Conservation (phyloP, 2,329 filamentous ascomycete genomes). For the Pyrenophora tritici-repentis region DNA sequence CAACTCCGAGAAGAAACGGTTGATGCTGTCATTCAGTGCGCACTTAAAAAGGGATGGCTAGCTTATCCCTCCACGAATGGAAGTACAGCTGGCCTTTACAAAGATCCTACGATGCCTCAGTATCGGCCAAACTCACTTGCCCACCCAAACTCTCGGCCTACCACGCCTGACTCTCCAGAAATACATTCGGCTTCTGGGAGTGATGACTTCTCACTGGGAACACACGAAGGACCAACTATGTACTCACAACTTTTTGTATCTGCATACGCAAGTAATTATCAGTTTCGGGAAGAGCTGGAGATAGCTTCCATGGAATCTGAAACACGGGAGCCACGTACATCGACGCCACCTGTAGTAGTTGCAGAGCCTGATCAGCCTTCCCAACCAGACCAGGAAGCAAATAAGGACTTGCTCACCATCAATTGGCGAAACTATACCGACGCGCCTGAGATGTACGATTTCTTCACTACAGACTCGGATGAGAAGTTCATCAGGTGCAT, state of each 20-base stretch:
- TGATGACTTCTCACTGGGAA: slow-evolving; percentile 4
- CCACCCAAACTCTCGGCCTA: background rate
- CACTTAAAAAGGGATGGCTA: slow-evolving; percentile 25
- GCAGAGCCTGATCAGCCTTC: background rate
- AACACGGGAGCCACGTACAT: background rate
- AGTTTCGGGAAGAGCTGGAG: background rate
- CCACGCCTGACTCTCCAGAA: slow-evolving; percentile 1
- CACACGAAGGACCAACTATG: background rate
- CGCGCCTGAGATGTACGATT: slow-evolving; percentile 19
- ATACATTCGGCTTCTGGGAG: slow-evolving; percentile 5
- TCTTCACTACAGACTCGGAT: slow-evolving; percentile 11
- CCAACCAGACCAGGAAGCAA: background rate
- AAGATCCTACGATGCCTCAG: slow-evolving; percentile 70
- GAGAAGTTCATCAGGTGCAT: slow-evolving; percentile 1
- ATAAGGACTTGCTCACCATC: background rate
- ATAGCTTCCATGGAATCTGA: background rate
- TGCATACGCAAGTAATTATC: slow-evolving; percentile 1
- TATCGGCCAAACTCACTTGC: slow-evolving; percentile 63
- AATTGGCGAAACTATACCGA: slow-evolving; percentile 20
- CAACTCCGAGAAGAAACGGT: slow-evolving; percentile 30
- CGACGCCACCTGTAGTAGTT: background rate
- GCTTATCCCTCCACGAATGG: background rate
- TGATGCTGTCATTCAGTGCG: slow-evolving; percentile 18
- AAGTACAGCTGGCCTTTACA: slow-evolving; percentile 1
- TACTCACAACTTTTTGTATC: slow-evolving; percentile 4